Base-by-base conservation (phyloP, 2,329 filamentous ascomycete species). In the Xylariaceae sp. region DNA sequence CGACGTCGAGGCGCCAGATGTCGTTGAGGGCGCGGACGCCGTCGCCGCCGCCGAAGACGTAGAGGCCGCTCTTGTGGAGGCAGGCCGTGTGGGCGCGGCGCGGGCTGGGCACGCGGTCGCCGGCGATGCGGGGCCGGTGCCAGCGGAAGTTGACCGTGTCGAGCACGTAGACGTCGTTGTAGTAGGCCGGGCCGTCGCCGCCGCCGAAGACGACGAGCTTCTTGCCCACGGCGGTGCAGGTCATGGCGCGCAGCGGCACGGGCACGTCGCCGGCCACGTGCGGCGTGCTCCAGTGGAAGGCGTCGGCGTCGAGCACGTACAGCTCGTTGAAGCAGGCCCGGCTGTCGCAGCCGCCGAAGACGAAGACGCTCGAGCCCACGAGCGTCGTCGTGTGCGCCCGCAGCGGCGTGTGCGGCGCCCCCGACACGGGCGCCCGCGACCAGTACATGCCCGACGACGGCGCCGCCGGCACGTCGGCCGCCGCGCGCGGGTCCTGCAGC, bases 361-460 rank as follows among this genome's bases (percentile, higher is more conserved):
- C 66, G 52, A 73, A 83, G 35, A 83, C 66, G 47, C 76, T 82
- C 35, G 74, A 80, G 8, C 77, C 78, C 26, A 83, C 64, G 19
- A 81, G 60, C 14, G 78, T 80, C 19, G 74, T 75, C 28, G 78
- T 82, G 56, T 83, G 79, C 12, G 79, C 79, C 35, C 79, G 70
- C 37, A 83, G 58, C 16, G 73, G 68, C 12, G 74, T 72, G 49
- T 78, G 76, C 24, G 75, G 61, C 17, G 67, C 62, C 17, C 79
- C 79, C 3, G 77, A 81, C n/a, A 74, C 67, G 6, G 72, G 73
- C 8, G 78, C 77, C 22, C 67, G 69, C 33, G 76, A 80, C 77
- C 79, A 83, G 60, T 83, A 83, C 78, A 83, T 83, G 47, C 78
- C 79, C 31, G 75, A 79, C 13, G 79, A 72, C 17, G 79, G 79